phyloP scores from a whole-genome alignment of 306 rosid species.

The Hippophae tibetana region DNA sequence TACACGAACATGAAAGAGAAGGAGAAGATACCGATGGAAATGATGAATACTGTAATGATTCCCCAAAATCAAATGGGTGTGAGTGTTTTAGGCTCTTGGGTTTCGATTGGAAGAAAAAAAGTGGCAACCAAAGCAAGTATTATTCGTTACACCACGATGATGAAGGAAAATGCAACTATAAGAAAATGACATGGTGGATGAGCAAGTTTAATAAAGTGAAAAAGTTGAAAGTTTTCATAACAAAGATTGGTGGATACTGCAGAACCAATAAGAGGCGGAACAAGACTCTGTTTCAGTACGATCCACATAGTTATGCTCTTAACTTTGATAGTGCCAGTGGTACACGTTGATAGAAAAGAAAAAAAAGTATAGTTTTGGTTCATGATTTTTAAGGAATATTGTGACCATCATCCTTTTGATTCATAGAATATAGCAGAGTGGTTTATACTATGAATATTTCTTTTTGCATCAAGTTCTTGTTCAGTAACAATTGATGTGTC shows the following conservation, averaged over 20 bases:
- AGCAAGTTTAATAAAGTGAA: constrained; percentile 34
- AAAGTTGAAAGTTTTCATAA: constrained; percentile 68
- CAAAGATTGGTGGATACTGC: constrained; percentile 43
- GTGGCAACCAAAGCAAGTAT: constrained; percentile 2
- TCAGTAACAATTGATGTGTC: too few relatives aligned
- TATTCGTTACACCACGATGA: constrained; percentile 15
- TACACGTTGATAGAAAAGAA: too few relatives aligned
- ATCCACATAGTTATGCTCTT: constrained; percentile 59
- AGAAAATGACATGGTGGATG: constrained; percentile 31
- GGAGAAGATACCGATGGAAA: constrained; percentile 15
- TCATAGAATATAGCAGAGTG: too few relatives aligned
- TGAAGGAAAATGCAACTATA: constrained; percentile 17
- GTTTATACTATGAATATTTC: too few relatives aligned
- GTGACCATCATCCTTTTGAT: too few relatives aligned
- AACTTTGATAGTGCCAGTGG: constrained; percentile 40
- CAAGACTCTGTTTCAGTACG: constrained; percentile 39
- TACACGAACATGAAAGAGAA: constrained; percentile 13
- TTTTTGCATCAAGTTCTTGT: too few relatives aligned
- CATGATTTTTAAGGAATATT: too few relatives aligned
- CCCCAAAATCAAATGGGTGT: constrained; percentile 18
- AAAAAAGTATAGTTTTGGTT: too few relatives aligned
- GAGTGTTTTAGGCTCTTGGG: constrained; percentile 35
- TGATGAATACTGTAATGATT: constrained; percentile 11
- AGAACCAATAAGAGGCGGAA: constrained; percentile 16
- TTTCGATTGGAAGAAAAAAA: constrained; percentile 18